A percentile compares a stretch with the other conserved stretches of the same genome.
These are phyloP conservation scores for Sugiyamaella xylanicola DNA, from an alignment of 1,139 yeast genomes.

Conservation along the genomic window DNA sequence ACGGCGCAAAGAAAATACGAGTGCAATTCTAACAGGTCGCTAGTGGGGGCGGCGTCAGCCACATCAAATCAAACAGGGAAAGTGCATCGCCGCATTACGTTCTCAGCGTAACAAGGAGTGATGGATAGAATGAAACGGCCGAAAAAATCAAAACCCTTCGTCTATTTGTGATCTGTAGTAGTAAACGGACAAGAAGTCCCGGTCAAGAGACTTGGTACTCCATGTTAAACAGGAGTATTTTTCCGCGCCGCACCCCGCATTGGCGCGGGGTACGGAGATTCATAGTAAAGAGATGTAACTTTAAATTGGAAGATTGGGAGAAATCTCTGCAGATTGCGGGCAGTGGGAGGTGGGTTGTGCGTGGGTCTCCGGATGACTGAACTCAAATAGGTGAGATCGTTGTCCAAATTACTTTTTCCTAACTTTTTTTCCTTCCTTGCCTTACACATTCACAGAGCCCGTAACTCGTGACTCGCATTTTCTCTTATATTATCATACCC, in stretches of 20 bases:
- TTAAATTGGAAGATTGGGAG: constrained; percentile 12
- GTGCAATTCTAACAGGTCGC: neutral
- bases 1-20: neutral
- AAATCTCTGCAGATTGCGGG: neutral
- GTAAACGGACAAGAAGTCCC: too few species aligned
- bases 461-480: neutral
- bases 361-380: neutral
- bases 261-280: constrained; percentile 5
- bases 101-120: too few species aligned
- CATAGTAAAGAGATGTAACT: constrained; percentile 10
- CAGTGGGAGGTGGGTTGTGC: neutral
- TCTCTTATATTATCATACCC: neutral
- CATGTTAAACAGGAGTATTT: neutral
- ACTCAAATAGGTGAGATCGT: neutral
- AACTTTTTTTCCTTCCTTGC: neutral
- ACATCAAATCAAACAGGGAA: too few species aligned
- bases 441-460: neutral
- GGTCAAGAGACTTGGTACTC: too few species aligned
- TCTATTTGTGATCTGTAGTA: too few species aligned
- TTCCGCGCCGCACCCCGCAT: constrained; percentile 9
- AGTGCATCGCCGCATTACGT: too few species aligned
- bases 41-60: too few species aligned
- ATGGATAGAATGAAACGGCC: too few species aligned
- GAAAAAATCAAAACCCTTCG: too few species aligned
- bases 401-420: neutral